Base-by-base conservation (phyloP, 1,139 yeast species). In the Candida albicans region DNA sequence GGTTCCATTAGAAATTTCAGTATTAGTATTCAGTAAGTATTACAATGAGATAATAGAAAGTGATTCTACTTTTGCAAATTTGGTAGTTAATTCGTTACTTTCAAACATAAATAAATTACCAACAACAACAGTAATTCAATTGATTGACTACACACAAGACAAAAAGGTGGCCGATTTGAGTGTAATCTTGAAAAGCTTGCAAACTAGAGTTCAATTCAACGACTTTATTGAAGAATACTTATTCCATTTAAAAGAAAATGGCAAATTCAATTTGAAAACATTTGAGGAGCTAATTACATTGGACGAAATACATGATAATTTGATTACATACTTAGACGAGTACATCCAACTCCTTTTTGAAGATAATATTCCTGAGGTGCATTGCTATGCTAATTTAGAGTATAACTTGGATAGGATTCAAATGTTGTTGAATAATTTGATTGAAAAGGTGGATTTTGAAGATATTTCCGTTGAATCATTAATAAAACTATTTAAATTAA, bases 381-480 rank as follows among this genome's bases (percentile, higher is more conserved):
- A 73, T 49, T 75, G 72, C 49, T 70, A 62, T 52, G 47, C 59
- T 41, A 53, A 69, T 45, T 46, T 58, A 33, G 68, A 71, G 29
- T 53, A 54, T 35, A 70, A 59, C 49, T 48, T 70, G 18, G 64
- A 64, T 35, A 51, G 67, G 26, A 56, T 71, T 4, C 75, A 70
- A 44, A 29, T 47, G 24, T 29, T 61, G 15, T 40, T 54, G 9
- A 49, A 49, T 33, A 33, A 45, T 10, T 35, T 45, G n/a, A n/a
- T 55, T 4, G 37, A 54, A 2, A 35, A 36, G 7, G 33, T 52
- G 10, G 44, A 47, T 4, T 39, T 52, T 2, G 48, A 44, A 2
- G 15, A 46, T 0, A 33, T 54, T 0, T 41, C 56, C 1, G 37
- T 51, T 2, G 52, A 49, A 0, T 44, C 54, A 0, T 34, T 49